Evolutionary conservation across 768 basidiomycete genomes (phyloP).

Genomic region (Auriscalpium microsporum): DNA sequence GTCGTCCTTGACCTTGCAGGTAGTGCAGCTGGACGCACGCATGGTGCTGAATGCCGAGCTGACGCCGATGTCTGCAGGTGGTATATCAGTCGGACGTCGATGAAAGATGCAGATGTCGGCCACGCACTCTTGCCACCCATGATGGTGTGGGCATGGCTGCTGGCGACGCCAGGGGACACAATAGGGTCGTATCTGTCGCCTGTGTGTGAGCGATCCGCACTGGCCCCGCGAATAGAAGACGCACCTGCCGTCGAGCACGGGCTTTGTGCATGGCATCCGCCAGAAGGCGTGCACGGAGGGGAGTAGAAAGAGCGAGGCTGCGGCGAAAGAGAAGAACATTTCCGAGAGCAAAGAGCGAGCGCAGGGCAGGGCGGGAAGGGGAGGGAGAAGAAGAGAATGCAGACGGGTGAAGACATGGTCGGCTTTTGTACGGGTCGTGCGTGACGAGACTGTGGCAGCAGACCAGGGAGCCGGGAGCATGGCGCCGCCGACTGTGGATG

Average conservation of each 20-base stretch:
- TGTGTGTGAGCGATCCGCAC: no score
- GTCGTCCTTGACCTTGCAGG: conserved; percentile 13
- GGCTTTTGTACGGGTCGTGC: neutral
- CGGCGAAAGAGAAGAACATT: neutral
- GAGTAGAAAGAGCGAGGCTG: conserved; percentile 3
- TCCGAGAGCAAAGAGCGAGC: neutral
- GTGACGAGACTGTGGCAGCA: no score
- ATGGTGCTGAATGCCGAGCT: conserved; percentile 5
- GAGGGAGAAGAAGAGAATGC: neutral
- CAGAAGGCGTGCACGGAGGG: conserved; percentile 7
- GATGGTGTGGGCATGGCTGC: conserved; percentile 9
- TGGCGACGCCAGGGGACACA: conserved; percentile 1
- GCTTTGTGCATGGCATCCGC: conserved; percentile 7
- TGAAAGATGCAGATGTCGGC: neutral
- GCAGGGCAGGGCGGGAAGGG: neutral
- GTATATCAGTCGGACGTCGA: neutral
- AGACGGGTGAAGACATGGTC: neutral
- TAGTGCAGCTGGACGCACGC: conserved; percentile 6
- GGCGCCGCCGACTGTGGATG: no score
- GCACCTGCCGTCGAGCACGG: conserved; percentile 1
- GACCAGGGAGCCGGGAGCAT: no score
- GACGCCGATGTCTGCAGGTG: conserved; percentile 2
- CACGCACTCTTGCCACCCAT: conserved; percentile 10
- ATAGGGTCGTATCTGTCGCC: conserved; percentile 10
- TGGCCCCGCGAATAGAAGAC: no score